Evolutionary conservation across 1,284 basidiomycete genomes (phyloP), one percentile per base, ranked within the genome.

Genomic region (Meira nashicola): DNA sequence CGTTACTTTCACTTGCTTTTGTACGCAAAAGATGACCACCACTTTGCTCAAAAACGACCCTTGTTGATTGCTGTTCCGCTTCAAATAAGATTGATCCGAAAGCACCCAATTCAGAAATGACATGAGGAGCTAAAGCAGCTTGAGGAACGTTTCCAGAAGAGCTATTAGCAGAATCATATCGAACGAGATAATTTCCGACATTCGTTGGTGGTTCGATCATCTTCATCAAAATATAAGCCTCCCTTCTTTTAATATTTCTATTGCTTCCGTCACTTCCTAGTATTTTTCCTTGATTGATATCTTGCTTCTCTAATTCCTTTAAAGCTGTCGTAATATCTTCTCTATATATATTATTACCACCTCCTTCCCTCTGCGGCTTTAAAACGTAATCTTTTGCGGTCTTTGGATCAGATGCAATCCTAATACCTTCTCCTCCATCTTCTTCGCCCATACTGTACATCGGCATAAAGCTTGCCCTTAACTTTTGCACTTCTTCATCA

Each of bases 351-450:
- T 98, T 98, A 78, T 98, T 95, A 2, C 94, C 94, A 0, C 95
- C 94, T 4, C 95, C 94, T 81, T 98, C 91, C 17, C 93, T 84
- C 79, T 97, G 93, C 0, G 94, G 94, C 78, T 98, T 97, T 52
- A 97, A 83, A 2, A 97, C 95, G 48, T 90, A 86, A 3, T 80
- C 78, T n/a, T 81, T 80, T 0, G 89, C 89, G 41, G 84, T 80
- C 12, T 75, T 64, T 21, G 84, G 17, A 25, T 48, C 23, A 2
- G 46, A 48, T 48, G 46, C 46, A 25, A 48, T 48, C 25, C 25
- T 5, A 8, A 48, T 48, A 25, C 46, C 46, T 23, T 39, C 17
- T 17, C 17, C 39, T 15, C 17, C 43, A 17, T 48, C 54, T 19
- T 17, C 81, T 23, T 51, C 53, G 55, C 83, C 82, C 62, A 81